phyloP scores from a whole-genome alignment of 371 early-diverging fungal genomes.

The Mucor sp. region DNA sequence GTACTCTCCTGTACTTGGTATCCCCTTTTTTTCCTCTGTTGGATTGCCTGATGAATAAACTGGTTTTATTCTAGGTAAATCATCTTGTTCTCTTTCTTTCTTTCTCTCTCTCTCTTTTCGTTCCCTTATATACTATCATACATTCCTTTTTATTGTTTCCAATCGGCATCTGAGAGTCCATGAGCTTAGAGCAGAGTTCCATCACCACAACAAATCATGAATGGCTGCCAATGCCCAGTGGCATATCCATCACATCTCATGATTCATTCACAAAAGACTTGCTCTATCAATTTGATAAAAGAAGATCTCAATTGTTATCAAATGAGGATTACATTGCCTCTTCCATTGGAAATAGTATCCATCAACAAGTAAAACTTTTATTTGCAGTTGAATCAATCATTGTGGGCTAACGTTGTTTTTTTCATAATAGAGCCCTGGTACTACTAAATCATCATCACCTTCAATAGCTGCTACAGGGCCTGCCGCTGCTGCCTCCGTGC shows the following conservation, averaged over 20 bases:
- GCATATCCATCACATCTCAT: slow-evolving; percentile 18
- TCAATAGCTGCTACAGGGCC: neutral
- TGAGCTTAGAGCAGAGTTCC: slow-evolving; percentile 3
- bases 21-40: neutral
- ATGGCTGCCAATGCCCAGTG: slow-evolving; percentile 37
- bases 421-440: neutral
- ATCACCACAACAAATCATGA: neutral
- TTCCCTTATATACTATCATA: neutral
- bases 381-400: neutral
- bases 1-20: slow-evolving; percentile 2
- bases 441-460: neutral
- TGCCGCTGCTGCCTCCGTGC: neutral
- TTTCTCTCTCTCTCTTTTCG: neutral
- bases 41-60: slow-evolving; percentile 1
- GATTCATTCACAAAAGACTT: slow-evolving; percentile 33
- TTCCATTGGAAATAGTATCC: neutral
- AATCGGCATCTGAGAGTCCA: neutral
- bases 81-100: neutral
- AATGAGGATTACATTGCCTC: neutral
- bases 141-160: slow-evolving; percentile 2
- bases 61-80: slow-evolving; percentile 4
- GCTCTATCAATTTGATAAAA: slow-evolving; percentile 27
- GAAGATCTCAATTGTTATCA: neutral
- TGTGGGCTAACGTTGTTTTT: neutral
- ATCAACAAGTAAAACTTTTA: neutral